phyloP scores from a whole-genome alignment of 805 yeast genomes.

The Ogataea paraovalis region DNA sequence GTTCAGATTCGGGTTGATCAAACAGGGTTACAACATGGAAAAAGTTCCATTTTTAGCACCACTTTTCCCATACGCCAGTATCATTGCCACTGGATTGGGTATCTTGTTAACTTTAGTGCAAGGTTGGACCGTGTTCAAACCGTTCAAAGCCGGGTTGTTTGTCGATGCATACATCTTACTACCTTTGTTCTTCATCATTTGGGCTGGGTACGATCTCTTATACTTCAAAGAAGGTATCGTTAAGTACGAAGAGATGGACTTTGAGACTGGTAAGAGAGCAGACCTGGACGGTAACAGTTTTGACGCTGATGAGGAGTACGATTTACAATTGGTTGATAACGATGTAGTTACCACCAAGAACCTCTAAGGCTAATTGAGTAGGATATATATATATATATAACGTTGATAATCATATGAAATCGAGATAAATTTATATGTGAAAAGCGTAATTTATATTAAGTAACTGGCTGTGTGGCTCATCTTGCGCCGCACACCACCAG shows the following conservation, averaged over 20 bases:
- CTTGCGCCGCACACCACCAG: no score
- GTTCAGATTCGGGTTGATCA: conserved; percentile 31
- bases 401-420: no score
- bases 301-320: background rate
- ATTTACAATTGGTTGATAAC: background rate
- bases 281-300: conserved; percentile 12
- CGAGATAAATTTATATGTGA: no score
- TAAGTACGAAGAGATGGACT: conserved; percentile 40
- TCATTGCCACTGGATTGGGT: conserved; percentile 47
- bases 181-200: conserved; percentile 48
- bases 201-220: conserved; percentile 16
- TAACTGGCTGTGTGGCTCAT: no score
- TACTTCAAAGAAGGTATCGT: conserved; percentile 25
- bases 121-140: conserved; percentile 59
- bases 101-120: conserved; percentile 66
- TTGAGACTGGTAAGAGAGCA: conserved; percentile 45
- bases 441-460: no score
- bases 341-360: no score
- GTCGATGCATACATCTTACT: conserved; percentile 59
- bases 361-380: background rate
- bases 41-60: conserved; percentile 30
- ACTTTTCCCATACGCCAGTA: conserved; percentile 43
- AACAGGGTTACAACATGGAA: conserved; percentile 11
- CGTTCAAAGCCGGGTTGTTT: conserved; percentile 50
- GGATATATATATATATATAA: background rate